Base-by-base conservation (phyloP, 2,329 filamentous ascomycete species). In the Coniosporium tulheliwenetii region DNA sequence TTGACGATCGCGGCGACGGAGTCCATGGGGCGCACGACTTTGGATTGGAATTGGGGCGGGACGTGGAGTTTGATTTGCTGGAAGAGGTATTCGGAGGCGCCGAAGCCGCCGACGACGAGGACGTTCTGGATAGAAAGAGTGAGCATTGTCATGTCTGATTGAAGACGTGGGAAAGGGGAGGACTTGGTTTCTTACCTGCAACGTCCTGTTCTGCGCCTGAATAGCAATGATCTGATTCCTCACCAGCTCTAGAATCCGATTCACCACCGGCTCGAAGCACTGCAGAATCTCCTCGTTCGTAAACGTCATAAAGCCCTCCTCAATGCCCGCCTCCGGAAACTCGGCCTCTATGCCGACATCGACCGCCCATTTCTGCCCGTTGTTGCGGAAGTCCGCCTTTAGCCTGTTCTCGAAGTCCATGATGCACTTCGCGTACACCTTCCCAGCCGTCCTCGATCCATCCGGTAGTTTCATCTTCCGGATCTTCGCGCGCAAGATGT, bases 321-420 rank as follows among this genome's bases (percentile, higher is more conserved):
- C 91, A 51, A 98, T 96, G 51, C 86, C 87, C 30, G 91, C 91
- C 58, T 96, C 91, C 33, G 89, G 89, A 67, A 93, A 96, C 57
- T 96, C 91, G 36, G 89, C 86, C 69, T 98, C 91, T 54, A 98
- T 96, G 56, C 91, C 91, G 39, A 98, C 91, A 58, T 98, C 91
- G 14, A 96, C 87, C 36, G 91, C 91, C 91, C 91, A 96, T 63
- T 96, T 96, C 63, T 96, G 89, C 39, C 89, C 87, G 61, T 95
- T 96, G 69, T 96, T 96, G 48, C 91, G 79, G 79, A 98, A 98
- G 62, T 96, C 91, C 39, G 91, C 91, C 72, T 98, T 98, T 74
- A 98, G 95, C 61, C 91, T 74, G 74, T 96, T 96, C 69, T 98
- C 91, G 55, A 98, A 98, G 64, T 98, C 91, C 89, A 96, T 96